phyloP scores from a whole-genome alignment of 139 green algal genomes.

The Protoeuglena noctilucae region DNA sequence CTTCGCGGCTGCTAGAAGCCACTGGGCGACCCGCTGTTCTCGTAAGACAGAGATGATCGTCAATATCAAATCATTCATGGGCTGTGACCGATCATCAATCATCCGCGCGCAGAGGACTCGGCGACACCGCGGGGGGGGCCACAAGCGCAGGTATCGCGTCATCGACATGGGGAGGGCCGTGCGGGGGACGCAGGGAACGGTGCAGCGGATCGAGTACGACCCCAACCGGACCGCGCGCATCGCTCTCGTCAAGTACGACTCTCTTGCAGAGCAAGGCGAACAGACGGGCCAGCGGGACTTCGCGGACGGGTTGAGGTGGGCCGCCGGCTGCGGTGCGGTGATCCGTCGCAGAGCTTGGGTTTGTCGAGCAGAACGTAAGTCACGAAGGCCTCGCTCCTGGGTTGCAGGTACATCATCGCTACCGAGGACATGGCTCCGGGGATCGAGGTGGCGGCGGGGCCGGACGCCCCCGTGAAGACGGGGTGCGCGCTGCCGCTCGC shows the following conservation, averaged over 20 bases:
- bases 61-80: no score
- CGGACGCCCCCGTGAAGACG: slow-evolving; percentile 27
- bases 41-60: no score
- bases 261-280: neutral
- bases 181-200: slow-evolving; percentile 19
- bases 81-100: slow-evolving; percentile 39
- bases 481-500: slow-evolving; percentile 58
- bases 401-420: slow-evolving; percentile 59
- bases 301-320: slow-evolving; percentile 6
- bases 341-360: neutral
- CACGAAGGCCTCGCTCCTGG: neutral
- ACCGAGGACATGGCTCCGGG: slow-evolving; percentile 38
- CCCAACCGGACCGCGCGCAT: slow-evolving; percentile 76
- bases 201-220: slow-evolving; percentile 84
- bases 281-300: neutral
- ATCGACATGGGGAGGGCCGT: slow-evolving; percentile 28
- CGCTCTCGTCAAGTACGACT: slow-evolving; percentile 56
- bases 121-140: slow-evolving; percentile 54
- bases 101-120: slow-evolving; percentile 42
- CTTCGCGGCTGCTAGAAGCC: slow-evolving; percentile 44
- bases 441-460: slow-evolving; percentile 37
- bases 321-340: slow-evolving; percentile 6
- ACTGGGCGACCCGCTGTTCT: slow-evolving; percentile 23
- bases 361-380: neutral
- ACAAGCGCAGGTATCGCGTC: slow-evolving; percentile 44